Conservation (phyloP, 2,329 filamentous ascomycete species). For the Dothidotthia symphoricarpi region DNA sequence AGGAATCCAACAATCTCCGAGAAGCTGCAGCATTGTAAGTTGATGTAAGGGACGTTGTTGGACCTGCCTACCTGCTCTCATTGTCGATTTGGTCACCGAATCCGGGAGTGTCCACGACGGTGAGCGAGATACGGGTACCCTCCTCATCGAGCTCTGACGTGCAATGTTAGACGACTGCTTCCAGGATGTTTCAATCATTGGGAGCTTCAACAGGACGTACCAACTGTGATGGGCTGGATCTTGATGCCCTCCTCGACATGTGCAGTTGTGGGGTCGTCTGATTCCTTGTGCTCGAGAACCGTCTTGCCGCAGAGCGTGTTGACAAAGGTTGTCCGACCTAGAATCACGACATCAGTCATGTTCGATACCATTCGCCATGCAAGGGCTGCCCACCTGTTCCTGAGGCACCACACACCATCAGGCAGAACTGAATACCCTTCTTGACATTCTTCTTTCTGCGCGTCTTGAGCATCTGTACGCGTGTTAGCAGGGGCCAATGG, state of each 20-base stretch:
- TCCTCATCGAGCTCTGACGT: slow-evolving; percentile 83
- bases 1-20: slow-evolving; percentile 97
- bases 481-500: slow-evolving; percentile 29
- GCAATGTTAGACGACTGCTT: slow-evolving; percentile 5
- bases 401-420: slow-evolving; percentile 99
- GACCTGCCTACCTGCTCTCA: slow-evolving; percentile 74
- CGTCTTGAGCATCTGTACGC: slow-evolving; percentile 63
- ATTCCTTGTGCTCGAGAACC: slow-evolving; percentile 87
- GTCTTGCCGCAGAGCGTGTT: slow-evolving; percentile 97
- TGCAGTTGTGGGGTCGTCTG: slow-evolving; percentile 82
- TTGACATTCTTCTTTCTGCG: slow-evolving; percentile 99
- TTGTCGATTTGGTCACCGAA: slow-evolving; percentile 99
- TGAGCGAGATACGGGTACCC: slow-evolving; percentile 95
- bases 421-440: slow-evolving; percentile 99
- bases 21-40: slow-evolving; percentile 62
- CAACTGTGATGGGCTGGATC: slow-evolving; percentile 97
- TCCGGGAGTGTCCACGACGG: slow-evolving; percentile 96
- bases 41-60: neutral
- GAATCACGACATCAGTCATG: slow-evolving; percentile 1
- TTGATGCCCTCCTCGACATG: slow-evolving; percentile 95
- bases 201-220: slow-evolving; percentile 53
- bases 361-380: slow-evolving; percentile 2
- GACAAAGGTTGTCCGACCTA: slow-evolving; percentile 96
- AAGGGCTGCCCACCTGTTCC: slow-evolving; percentile 74
- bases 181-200: neutral